A percentile compares a stretch with the other conserved stretches of the same genome.
Conservation (phyloP, 352 stramenopile species). For the Globisporangium rhizosaccharum region DNA sequence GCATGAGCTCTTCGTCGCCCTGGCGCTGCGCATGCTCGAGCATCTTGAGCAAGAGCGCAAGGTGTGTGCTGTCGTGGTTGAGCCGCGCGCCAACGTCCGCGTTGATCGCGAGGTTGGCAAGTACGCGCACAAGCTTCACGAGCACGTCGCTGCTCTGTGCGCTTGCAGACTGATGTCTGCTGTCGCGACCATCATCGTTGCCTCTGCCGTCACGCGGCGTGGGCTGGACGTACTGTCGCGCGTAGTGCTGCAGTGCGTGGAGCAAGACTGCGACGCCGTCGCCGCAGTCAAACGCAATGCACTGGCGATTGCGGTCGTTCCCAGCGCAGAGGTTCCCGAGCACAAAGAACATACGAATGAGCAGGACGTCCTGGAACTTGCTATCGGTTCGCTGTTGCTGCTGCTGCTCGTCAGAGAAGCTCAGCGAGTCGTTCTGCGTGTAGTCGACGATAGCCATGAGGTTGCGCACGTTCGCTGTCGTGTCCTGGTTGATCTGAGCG, state of each 20-base stretch:
- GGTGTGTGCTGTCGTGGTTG: constrained; percentile 20
- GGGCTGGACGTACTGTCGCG: constrained; percentile 23
- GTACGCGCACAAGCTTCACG: constrained; percentile 73
- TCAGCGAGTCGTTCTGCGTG: constrained; percentile 29
- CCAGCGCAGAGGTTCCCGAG: constrained; percentile 84
- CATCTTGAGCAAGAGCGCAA: constrained; percentile 39
- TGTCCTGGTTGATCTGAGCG: constrained; percentile 56
- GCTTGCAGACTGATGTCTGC: constrained; percentile 2
- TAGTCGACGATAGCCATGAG: constrained; percentile 46
- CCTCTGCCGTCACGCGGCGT: background rate
- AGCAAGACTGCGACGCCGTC: constrained; percentile 34
- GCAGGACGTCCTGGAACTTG: constrained; percentile 40
- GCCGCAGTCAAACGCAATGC: constrained; percentile 28
- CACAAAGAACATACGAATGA: constrained; percentile 77
- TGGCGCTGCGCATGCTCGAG: constrained; percentile 27
- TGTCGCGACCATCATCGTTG: constrained; percentile 5
- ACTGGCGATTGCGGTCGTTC: constrained; percentile 69
- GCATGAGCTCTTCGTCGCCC: constrained; percentile 76
- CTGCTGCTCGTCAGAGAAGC: constrained; percentile 27
- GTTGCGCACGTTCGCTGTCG: constrained; percentile 27
- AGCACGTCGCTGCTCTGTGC: constrained; percentile 50
- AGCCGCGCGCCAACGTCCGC: constrained; percentile 42
- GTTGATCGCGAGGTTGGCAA: constrained; percentile 84
- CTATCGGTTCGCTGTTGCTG: constrained; percentile 8
- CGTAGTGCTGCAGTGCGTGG: constrained; percentile 39